Conservation (phyloP, 805 yeast genomes). For the Candida easanensis region DNA sequence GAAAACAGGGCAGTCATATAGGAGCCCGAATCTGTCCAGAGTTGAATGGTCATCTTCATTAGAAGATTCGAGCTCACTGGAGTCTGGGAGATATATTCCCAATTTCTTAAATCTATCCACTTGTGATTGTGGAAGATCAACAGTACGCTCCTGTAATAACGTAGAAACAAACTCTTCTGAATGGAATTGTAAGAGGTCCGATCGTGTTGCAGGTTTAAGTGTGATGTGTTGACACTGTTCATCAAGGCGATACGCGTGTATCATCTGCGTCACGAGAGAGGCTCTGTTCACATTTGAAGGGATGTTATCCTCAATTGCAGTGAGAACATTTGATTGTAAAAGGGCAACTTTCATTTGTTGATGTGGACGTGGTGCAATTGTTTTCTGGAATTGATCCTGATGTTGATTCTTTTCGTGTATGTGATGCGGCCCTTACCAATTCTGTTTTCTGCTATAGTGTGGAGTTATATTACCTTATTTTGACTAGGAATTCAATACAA, state of each 20-base stretch:
- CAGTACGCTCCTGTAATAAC: conserved; percentile 30
- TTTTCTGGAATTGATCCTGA: too few relatives aligned
- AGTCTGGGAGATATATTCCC: not conserved
- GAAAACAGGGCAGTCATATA: conserved; percentile 64
- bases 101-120: not conserved
- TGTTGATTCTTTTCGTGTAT: too few relatives aligned
- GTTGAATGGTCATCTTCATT: conserved; percentile 11
- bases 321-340: conserved; percentile 9
- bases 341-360: conserved; percentile 8
- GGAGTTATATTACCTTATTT: too few relatives aligned
- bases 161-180: conserved; percentile 38
- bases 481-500: not conserved
- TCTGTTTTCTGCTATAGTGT: too few relatives aligned
- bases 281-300: conserved; percentile 57
- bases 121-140: conserved; percentile 1
- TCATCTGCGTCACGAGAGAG: conserved; percentile 39
- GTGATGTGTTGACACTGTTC: conserved; percentile 27
- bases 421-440: too few relatives aligned
- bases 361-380: too few relatives aligned
- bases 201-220: conserved; percentile 27
- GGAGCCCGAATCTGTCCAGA: conserved; percentile 43
- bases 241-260: conserved; percentile 39
- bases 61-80: too few relatives aligned
- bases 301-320: conserved; percentile 34
- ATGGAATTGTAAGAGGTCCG: conserved; percentile 50